These are phyloP conservation scores for Brassica incana DNA, from an alignment of 345 rosid species.

Conservation along the genomic window DNA sequence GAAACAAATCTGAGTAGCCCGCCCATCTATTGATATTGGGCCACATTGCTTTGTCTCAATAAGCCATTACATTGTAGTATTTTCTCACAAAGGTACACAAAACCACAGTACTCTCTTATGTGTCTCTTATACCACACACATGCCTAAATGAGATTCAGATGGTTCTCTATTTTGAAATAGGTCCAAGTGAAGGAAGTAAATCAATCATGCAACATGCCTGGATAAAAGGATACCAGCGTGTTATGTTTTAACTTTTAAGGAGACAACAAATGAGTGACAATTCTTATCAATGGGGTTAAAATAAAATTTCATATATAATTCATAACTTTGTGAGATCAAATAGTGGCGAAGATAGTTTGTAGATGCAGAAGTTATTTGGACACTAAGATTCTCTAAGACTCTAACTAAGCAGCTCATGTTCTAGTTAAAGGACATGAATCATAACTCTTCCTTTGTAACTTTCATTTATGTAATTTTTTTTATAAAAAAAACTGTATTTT, in stretches of 20 bases:
- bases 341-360: not conserved
- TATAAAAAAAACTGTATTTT: not conserved
- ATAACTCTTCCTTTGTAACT: not conserved
- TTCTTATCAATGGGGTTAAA: not conserved
- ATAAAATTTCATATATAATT: not conserved
- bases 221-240: not conserved
- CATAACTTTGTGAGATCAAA: not conserved
- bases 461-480: not conserved
- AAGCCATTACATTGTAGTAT: not conserved
- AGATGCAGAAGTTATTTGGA: not conserved
- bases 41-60: not conserved
- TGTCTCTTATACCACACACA: not conserved
- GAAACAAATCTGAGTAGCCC: not conserved
- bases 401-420: not conserved
- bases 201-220: not conserved
- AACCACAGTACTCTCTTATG: not conserved
- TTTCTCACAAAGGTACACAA: not conserved
- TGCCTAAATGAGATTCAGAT: not conserved
- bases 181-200: not conserved
- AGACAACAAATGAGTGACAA: not conserved
- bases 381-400: not conserved
- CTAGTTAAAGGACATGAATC: not conserved
- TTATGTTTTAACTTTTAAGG: not conserved
- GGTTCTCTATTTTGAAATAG: not conserved
- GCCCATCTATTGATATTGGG: conserved; percentile 1